Evolutionary conservation across 2,329 filamentous ascomycete genomes (phyloP), one percentile per base, ranked within the genome.

Genomic region (Phoma sp.): DNA sequence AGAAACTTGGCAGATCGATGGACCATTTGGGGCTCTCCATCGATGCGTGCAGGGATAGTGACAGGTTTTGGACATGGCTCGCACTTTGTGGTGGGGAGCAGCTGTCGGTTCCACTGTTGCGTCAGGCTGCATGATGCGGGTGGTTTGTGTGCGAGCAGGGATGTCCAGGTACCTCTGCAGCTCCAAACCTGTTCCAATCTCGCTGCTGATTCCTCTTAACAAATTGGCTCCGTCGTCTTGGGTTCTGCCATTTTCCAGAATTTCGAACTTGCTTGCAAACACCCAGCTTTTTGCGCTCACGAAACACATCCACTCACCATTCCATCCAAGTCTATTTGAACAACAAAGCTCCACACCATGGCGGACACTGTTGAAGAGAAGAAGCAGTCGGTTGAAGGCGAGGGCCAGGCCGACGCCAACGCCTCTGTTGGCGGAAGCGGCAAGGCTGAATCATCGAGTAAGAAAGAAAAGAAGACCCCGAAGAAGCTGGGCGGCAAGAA

Each of bases 401-500:
- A 75, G 66, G 73, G 73, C 59, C 66, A 74, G 61, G 73, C 73
- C 43, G 65, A 74, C 60, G 71, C 67, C 63, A 70, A 68, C 58
- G 73, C 72, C 44, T 73, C 70, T 21, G 38, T 73, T 41, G 72
- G 73, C 61, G 73, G 61, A 62, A 73, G 70, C 58, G 73, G 70
- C 55, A 72, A 58, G 55, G 71, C 71, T 44, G 71, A 74, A 67
- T 74, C 68, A 70, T 72, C 71, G 68, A 75, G 73, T 75, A 74
- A 77, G 75, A 77, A 76, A 75, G 74, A 76, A 64, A 81, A 79
- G 70, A 78, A 77, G 67, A 76, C 78, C 55, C 80, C 80, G 33
- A 79, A 81, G 72, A 82, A 82, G 75, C 70, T 81, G 62, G 77
- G 78, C 66, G 69, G 69, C 59, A 80, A 80, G 72, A 74, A 77